These are phyloP conservation scores for Udeniomyces megalosporus DNA, from an alignment of 768 basidiomycete species.

Conservation along the genomic window DNA sequence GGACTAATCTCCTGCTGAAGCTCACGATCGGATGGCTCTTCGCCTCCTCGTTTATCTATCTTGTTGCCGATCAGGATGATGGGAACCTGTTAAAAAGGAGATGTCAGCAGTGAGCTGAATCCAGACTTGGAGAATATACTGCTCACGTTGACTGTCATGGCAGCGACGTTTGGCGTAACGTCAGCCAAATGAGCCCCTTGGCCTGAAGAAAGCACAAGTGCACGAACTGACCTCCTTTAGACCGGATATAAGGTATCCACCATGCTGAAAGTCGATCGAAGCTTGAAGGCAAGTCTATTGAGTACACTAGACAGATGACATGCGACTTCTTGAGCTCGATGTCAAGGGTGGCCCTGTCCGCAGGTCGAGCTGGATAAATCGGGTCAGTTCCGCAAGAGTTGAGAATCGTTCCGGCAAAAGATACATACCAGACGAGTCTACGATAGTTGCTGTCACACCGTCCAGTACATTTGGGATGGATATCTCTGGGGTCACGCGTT, in stretches of 20 bases:
- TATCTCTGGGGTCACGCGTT: slow-evolving; percentile 88
- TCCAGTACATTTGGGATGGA: slow-evolving; percentile 96
- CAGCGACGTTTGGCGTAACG: too few relatives aligned
- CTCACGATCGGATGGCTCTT: slow-evolving; percentile 72
- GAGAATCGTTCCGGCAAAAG: too few relatives aligned
- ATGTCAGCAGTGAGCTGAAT: slow-evolving; percentile 1
- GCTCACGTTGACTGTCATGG: slow-evolving; percentile 91
- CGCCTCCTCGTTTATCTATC: slow-evolving; percentile 83
- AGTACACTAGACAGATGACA: slow-evolving; percentile 94
- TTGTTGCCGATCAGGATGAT: slow-evolving; percentile 97
- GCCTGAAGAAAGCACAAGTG: too few relatives aligned
- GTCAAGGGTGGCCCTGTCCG: slow-evolving; percentile 76
- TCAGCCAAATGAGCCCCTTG: too few relatives aligned
- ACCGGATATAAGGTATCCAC: slow-evolving; percentile 89
- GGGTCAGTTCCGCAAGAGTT: not conserved
- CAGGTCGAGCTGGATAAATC: slow-evolving; percentile 48
- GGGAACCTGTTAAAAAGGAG: slow-evolving; percentile 48
- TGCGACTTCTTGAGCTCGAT: slow-evolving; percentile 93
- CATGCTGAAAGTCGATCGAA: slow-evolving; percentile 97
- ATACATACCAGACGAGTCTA: slow-evolving; percentile 79
- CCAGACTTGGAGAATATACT: too few relatives aligned
- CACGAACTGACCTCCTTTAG: too few relatives aligned
- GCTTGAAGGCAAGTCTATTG: slow-evolving; percentile 87
- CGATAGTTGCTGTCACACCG: slow-evolving; percentile 93
- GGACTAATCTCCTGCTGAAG: slow-evolving; percentile 88